These are phyloP conservation scores for Didymella exigua DNA, from an alignment of 2,329 filamentous ascomycete species.

Conservation along the genomic window DNA sequence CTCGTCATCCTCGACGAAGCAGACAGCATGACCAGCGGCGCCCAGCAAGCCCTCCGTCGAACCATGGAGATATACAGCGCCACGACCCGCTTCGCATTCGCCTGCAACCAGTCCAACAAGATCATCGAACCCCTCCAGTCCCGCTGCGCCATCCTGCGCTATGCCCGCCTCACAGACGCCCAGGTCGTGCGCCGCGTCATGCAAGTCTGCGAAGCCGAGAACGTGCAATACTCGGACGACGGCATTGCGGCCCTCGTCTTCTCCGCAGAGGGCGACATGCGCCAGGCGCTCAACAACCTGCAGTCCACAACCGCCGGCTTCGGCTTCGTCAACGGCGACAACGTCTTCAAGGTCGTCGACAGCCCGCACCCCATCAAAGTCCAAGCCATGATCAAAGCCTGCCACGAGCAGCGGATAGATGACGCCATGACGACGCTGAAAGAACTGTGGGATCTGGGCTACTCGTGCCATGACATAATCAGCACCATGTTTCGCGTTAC, in stretches of 20 bases:
- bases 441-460: conserved; percentile 92
- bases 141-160: conserved; percentile 92
- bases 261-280: conserved; percentile 97
- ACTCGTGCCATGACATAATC: conserved; percentile 98
- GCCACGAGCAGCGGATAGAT: conserved; percentile 90
- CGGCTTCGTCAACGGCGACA: conserved; percentile 95
- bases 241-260: conserved; percentile 96
- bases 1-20: conserved; percentile 97
- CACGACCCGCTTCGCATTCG: conserved; percentile 95
- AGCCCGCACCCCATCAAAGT: conserved; percentile 97
- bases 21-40: conserved; percentile 93
- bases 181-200: conserved; percentile 89
- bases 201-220: conserved; percentile 92
- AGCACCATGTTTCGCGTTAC: conserved; percentile 99
- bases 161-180: conserved; percentile 86
- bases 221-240: conserved; percentile 89
- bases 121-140: conserved; percentile 99
- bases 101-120: conserved; percentile 98
- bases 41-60: conserved; percentile 89
- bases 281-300: conserved; percentile 97
- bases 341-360: conserved; percentile 97
- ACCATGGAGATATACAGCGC: conserved; percentile 99
- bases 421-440: conserved; percentile 82
- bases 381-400: conserved; percentile 97
- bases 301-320: conserved; percentile 94